Percentiles rank a stretch among this genome's conserved stretches.
Evolutionary conservation across 495 filamentous ascomycete genomes (phyloP).

Genomic region (Durotheca rogersii): DNA sequence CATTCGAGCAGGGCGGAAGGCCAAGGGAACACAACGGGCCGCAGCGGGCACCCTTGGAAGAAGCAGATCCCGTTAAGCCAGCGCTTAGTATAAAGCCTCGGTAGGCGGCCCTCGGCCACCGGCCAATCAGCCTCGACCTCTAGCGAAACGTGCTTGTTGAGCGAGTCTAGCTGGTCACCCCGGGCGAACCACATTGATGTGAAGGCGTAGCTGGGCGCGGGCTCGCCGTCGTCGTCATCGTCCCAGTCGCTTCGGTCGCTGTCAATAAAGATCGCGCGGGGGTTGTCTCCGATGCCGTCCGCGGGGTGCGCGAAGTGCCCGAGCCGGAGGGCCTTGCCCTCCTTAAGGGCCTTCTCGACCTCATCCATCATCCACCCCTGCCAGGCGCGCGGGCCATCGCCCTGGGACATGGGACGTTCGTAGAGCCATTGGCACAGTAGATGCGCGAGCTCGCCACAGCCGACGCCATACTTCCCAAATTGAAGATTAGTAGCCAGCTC

Average conservation of each 20-base stretch:
- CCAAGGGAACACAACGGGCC: slow-evolving; percentile 35
- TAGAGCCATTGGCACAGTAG: slow-evolving; percentile 1
- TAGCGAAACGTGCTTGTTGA: slow-evolving; percentile 34
- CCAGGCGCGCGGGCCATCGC: slow-evolving; percentile 9
- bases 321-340: slow-evolving; percentile 34
- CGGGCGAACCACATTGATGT: slow-evolving; percentile 14
- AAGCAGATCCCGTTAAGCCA: slow-evolving; percentile 39
- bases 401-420: neutral
- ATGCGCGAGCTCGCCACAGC: slow-evolving; percentile 19
- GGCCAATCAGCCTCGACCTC: slow-evolving; percentile 32
- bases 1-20: slow-evolving; percentile 27
- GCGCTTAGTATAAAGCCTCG: slow-evolving; percentile 32
- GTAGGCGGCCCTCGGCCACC: neutral
- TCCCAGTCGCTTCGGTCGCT: slow-evolving; percentile 21
- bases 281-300: neutral
- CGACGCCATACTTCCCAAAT: slow-evolving; percentile 20
- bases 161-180: slow-evolving; percentile 4
- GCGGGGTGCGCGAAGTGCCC: slow-evolving; percentile 26
- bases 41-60: slow-evolving; percentile 3
- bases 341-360: slow-evolving; percentile 25
- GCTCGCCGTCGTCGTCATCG: slow-evolving; percentile 13
- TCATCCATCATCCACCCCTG: slow-evolving; percentile 27
- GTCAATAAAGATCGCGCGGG: slow-evolving; percentile 32
- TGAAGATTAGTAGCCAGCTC: slow-evolving; percentile 29
- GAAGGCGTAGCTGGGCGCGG: slow-evolving; percentile 23